phyloP scores from a whole-genome alignment of 768 basidiomycete species.

The Tulasnella sp. region DNA sequence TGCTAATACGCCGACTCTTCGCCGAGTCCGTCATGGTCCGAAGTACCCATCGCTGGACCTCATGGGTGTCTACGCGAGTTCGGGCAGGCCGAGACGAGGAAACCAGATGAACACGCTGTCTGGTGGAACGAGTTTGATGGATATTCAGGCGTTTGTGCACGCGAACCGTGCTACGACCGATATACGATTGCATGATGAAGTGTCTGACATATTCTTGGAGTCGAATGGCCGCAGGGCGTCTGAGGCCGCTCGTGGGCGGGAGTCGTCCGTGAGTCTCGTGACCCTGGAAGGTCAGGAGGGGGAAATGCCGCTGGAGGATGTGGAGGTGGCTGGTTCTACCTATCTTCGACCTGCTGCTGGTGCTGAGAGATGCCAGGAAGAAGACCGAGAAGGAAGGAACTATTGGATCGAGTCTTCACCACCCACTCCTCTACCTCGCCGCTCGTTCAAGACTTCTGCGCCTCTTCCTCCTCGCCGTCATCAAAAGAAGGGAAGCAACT shows the following conservation, averaged over 20 bases:
- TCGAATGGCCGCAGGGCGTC: not conserved
- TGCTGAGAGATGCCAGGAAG: not conserved
- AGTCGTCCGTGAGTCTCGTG: not conserved
- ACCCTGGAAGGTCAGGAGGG: not conserved
- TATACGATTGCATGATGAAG: not conserved
- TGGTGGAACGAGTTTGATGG: not conserved
- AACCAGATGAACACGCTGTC: not conserved
- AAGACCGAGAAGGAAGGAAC: not conserved
- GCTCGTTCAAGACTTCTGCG: not conserved
- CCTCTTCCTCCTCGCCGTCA: not conserved
- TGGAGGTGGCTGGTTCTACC: not conserved
- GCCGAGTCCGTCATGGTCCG: not conserved
- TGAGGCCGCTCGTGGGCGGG: not conserved
- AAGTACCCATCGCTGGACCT: not conserved
- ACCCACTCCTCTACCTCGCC: not conserved
- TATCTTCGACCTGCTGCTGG: not conserved
- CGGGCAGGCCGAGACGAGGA: not conserved
- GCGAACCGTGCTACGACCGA: not conserved
- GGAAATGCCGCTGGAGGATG: not conserved
- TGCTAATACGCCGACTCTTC: not conserved
- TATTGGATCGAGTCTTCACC: not conserved
- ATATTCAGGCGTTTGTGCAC: not conserved
- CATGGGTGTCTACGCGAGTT: not conserved
- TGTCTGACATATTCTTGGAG: not conserved
- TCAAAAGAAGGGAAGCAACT: not conserved